Percentiles rank a stretch among this genome's conserved stretches.
phyloP scores from a whole-genome alignment of 2,329 filamentous ascomycete species.

The Purpureocillium lavendulum region DNA sequence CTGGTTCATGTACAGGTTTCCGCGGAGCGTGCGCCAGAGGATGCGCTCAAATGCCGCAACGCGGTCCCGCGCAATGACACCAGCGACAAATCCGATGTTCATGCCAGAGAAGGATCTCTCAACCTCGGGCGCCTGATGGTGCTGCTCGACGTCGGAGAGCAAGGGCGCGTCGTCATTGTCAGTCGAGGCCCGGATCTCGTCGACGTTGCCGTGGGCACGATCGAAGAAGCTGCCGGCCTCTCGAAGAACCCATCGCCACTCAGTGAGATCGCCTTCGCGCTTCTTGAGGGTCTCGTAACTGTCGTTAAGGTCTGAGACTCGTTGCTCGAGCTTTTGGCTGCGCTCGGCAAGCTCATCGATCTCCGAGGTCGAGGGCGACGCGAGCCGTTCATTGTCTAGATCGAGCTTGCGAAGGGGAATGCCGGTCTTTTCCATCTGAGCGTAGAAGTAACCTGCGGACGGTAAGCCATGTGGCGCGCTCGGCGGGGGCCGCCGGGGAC shows the following conservation, averaged over 20 bases:
- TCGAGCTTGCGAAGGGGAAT: slow-evolving; percentile 85
- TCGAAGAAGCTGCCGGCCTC: slow-evolving; percentile 98
- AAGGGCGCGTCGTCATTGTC: slow-evolving; percentile 90
- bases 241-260: slow-evolving; percentile 96
- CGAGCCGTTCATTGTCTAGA: slow-evolving; percentile 79
- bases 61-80: slow-evolving; percentile 87
- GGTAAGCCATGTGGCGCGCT: slow-evolving; percentile 18
- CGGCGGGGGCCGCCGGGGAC: slow-evolving; percentile 10
- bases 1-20: slow-evolving; percentile 99
- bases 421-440: slow-evolving; percentile 88
- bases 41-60: slow-evolving; percentile 96
- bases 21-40: slow-evolving; percentile 91
- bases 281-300: slow-evolving; percentile 99
- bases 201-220: slow-evolving; percentile 87
- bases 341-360: slow-evolving; percentile 94
- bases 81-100: slow-evolving; percentile 98
- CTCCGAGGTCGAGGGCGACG: slow-evolving; percentile 82
- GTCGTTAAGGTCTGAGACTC: slow-evolving; percentile 86
- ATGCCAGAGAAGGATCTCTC: slow-evolving; percentile 90
- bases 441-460: slow-evolving; percentile 73
- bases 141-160: slow-evolving; percentile 85
- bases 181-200: slow-evolving; percentile 87
- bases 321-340: slow-evolving; percentile 84
- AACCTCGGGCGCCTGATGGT: slow-evolving; percentile 55
- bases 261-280: slow-evolving; percentile 89